A percentile compares a stretch with the other conserved stretches of the same genome.
Evolutionary conservation across 371 early-diverging fungal genomes (phyloP).

Genomic region (Mortierella polycephala): DNA sequence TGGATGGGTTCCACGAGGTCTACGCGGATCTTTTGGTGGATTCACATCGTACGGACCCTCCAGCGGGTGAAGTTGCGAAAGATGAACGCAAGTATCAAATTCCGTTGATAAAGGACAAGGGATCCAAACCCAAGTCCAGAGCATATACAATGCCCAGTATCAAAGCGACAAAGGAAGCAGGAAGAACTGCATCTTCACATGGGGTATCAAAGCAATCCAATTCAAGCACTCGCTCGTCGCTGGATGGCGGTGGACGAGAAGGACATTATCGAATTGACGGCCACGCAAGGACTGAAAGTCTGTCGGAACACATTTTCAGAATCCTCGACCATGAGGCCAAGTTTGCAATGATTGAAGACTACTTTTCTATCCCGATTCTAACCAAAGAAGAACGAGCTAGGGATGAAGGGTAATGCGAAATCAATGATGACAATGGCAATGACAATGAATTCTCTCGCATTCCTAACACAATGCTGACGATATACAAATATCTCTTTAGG

Average conservation of each 20-base stretch:
- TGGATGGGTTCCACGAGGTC: constrained; percentile 52
- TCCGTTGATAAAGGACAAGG: background rate
- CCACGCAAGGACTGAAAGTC: constrained; percentile 15
- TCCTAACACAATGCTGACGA: no score
- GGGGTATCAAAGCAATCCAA: constrained; percentile 2
- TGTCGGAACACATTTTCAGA: constrained; percentile 46
- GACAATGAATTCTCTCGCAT: no score
- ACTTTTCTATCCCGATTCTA: constrained; percentile 63
- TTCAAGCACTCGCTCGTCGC: background rate
- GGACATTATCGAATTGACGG: background rate
- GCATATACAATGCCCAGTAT: background rate
- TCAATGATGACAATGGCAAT: background rate
- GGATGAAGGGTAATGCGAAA: constrained; percentile 35
- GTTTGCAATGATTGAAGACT: constrained; percentile 70
- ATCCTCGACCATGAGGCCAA: constrained; percentile 48
- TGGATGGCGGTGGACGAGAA: constrained; percentile 20
- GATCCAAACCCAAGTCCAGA: constrained; percentile 16
- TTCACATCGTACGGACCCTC: background rate
- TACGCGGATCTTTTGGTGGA: constrained; percentile 36
- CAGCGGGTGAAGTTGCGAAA: background rate
- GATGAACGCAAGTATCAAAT: background rate
- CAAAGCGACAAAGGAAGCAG: background rate
- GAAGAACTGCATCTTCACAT: background rate
- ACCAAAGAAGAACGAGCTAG: constrained; percentile 55
- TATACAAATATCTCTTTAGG: constrained; percentile 1